Conservation (phyloP, 768 basidiomycete genomes). For the Hortiboletus campestris region DNA sequence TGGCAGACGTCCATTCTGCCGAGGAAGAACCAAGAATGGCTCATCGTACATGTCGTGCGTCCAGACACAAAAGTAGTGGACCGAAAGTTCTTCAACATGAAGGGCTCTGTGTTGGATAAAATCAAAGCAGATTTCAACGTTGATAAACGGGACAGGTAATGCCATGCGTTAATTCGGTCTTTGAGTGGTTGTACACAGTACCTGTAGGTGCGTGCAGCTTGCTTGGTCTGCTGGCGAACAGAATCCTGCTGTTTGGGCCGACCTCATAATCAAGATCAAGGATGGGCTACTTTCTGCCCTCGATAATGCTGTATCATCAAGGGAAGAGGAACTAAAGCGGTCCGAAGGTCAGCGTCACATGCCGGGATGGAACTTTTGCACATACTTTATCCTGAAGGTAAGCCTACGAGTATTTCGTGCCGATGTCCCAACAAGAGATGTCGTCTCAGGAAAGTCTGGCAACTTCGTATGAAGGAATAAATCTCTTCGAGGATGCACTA, state of each 20-base stretch:
- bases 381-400: constrained; percentile 94
- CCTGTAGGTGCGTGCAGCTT: constrained; percentile 73
- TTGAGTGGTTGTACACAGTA: constrained; percentile 15
- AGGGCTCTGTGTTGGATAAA: constrained; percentile 83
- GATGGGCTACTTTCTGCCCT: constrained; percentile 86
- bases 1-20: constrained; percentile 72
- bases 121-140: constrained; percentile 89
- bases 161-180: constrained; percentile 1
- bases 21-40: constrained; percentile 88
- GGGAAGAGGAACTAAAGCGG: constrained; percentile 88
- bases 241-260: constrained; percentile 83
- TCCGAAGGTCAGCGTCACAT: constrained; percentile 87
- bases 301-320: constrained; percentile 68
- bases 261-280: constrained; percentile 84
- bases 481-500: constrained; percentile 85
- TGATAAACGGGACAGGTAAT: constrained; percentile 78
- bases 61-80: constrained; percentile 60
- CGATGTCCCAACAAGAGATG: neutral
- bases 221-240: constrained; percentile 70
- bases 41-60: constrained; percentile 82
- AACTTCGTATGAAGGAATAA: constrained; percentile 86
- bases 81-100: constrained; percentile 79
- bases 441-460: constrained; percentile 84
- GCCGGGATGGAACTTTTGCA: constrained; percentile 99
- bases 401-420: constrained; percentile 13